Base-by-base conservation (phyloP, 2,329 filamentous ascomycete genomes). In the Talaromyces sp. region DNA sequence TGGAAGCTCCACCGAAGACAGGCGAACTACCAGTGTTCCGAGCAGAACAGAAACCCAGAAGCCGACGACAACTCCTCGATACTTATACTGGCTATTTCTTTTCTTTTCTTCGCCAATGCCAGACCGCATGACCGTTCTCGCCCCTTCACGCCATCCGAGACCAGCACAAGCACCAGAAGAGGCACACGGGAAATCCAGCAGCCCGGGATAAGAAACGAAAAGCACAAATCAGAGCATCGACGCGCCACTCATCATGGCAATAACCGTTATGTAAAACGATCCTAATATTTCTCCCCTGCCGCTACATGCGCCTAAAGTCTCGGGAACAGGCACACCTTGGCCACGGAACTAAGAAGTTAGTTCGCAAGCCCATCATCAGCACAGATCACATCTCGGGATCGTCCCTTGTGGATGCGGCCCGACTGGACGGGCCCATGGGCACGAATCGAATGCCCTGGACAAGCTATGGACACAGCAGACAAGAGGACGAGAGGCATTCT, bases 301-400 rank as follows among this genome's bases (percentile, higher is more conserved):
- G 59, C 59, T 57, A 42, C 54, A 61, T 61, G 54, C 59, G 59
- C 59, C 47, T 53, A 56, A 53, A 53, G 28, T 53, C 50, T 16
- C 27, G 30, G 12, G 42, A 5, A 12, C 28, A 30, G 30, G 28
- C 28, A 53, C 27, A 53, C 44, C 12, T 27, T 12, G 44, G 18
- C 10, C 18, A 23, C 44, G 18, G n/a, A 47, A 47, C 44, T 27
- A 47, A 18, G n/a, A 47, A 10, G 8, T 47, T 27, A 27, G 44
- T 47, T 47, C 44, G 10, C 44, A 27, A 47, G 44, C n/a, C n/a
- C n/a, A 44, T 44, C n/a, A 47, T 47, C 18, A 47, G 23, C 44
- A 47, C n/a, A 47, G 42, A 47, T 47, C 42, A 18, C 42, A 47
- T 47, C 40, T 44, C 44, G 18, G 28, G 28, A 53, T 53, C 50